Evolutionary conservation across 495 filamentous ascomycete genomes (phyloP).

Genomic region (Penicillium longicatenatum): DNA sequence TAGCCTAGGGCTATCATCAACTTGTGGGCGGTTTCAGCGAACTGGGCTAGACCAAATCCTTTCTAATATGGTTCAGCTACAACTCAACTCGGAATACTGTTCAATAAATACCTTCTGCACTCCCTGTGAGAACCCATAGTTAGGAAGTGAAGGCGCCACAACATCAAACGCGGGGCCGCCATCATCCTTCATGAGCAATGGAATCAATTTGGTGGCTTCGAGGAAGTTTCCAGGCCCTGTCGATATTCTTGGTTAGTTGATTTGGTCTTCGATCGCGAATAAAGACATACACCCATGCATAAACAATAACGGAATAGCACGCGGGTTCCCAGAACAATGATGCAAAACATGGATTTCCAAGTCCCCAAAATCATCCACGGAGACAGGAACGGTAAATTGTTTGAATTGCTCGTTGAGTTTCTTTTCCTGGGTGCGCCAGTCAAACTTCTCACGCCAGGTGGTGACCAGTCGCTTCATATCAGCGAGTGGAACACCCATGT

Average conservation of each 20-base stretch:
- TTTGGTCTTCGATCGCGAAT: background rate
- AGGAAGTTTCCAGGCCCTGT: constrained; percentile 70
- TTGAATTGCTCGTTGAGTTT: constrained; percentile 43
- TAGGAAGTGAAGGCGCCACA: constrained; percentile 70
- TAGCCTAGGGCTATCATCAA: constrained; percentile 49
- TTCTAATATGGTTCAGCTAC: constrained; percentile 21
- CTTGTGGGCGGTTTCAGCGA: constrained; percentile 45
- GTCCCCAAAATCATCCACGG: constrained; percentile 40
- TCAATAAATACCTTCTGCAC: constrained; percentile 43
- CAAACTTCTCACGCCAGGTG: constrained; percentile 49
- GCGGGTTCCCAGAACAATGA: constrained; percentile 47
- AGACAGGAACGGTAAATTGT: constrained; percentile 38
- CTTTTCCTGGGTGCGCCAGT: constrained; percentile 49
- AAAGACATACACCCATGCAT: constrained; percentile 56
- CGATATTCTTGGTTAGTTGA: background rate
- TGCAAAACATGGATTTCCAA: constrained; percentile 55
- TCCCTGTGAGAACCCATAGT: constrained; percentile 67
- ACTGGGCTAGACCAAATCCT: constrained; percentile 46
- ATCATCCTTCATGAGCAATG: constrained; percentile 50
- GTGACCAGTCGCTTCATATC: constrained; percentile 48
- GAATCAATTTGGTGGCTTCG: constrained; percentile 64
- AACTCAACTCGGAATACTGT: background rate
- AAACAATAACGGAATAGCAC: constrained; percentile 62
- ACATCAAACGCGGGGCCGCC: constrained; percentile 64
- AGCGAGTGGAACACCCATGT: constrained; percentile 48